Conservation (phyloP, 2,329 filamentous ascomycete species). For the Exophiala mesophila region DNA sequence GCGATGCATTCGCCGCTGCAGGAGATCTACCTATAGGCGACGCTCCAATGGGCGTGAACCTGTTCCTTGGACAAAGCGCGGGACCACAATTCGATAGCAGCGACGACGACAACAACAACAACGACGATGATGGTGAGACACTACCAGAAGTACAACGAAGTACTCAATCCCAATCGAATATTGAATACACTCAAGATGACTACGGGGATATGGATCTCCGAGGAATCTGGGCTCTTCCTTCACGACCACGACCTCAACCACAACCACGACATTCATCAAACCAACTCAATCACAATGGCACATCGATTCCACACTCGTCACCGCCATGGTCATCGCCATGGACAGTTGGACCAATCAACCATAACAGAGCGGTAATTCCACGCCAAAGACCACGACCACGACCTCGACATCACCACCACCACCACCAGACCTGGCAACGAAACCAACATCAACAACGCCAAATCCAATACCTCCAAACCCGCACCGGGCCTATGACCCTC, state of each 20-base stretch:
- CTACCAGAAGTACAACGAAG: too few species aligned
- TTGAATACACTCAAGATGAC: slow-evolving; percentile 6
- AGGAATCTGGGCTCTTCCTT: slow-evolving; percentile 12
- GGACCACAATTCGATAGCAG: not conserved
- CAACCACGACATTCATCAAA: not conserved
- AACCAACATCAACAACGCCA: not conserved
- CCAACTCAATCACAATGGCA: too few species aligned
- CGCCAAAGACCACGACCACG: too few species aligned
- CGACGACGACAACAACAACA: slow-evolving; percentile 4
- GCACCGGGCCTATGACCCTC: too few species aligned
- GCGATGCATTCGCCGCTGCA: slow-evolving; percentile 18
- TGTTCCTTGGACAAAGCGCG: slow-evolving; percentile 2
- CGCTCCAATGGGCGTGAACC: not conserved
- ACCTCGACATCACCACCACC: slow-evolving; percentile 27
- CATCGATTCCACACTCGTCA: not conserved
- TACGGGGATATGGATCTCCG: slow-evolving; percentile 15
- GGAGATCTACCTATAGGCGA: slow-evolving; percentile 13
- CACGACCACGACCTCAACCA: not conserved
- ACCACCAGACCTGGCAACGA: not conserved
- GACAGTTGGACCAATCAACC: too few species aligned
- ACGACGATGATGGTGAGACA: too few species aligned
- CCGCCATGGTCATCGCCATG: too few species aligned
- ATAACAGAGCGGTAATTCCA: too few species aligned
- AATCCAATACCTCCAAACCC: not conserved
- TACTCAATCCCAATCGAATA: too few species aligned